phyloP scores from a whole-genome alignment of 164 flowering plant genomes.

The Sextonia rubra region DNA sequence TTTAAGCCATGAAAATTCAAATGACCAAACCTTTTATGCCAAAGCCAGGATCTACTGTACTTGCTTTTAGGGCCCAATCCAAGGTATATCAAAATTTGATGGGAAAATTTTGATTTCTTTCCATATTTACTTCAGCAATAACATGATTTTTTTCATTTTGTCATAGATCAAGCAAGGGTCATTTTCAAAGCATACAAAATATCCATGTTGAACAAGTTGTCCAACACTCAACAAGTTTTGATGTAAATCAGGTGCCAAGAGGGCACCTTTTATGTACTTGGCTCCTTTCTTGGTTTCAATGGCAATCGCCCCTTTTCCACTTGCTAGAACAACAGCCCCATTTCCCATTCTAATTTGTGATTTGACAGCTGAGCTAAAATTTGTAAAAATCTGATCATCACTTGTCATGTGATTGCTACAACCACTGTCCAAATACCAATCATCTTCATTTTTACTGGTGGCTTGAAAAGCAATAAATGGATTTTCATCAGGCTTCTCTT shows the following conservation, averaged over 20 bases:
- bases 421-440: background rate
- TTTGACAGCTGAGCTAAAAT: background rate
- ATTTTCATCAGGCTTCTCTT: background rate
- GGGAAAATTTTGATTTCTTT: background rate
- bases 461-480: background rate
- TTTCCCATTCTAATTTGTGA: background rate
- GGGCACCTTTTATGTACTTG: too few relatives aligned
- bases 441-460: background rate
- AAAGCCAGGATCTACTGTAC: background rate
- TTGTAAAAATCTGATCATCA: background rate
- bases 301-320: background rate
- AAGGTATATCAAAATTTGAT: background rate
- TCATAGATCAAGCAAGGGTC: background rate
- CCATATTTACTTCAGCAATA: background rate
- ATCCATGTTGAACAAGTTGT: conserved; percentile 1
- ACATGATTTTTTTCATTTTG: background rate
- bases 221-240: background rate
- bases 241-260: background rate
- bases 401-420: background rate
- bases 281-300: too few relatives aligned
- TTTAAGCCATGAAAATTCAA: background rate
- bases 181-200: background rate
- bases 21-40: background rate
- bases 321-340: background rate
- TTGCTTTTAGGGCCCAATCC: background rate